Evolutionary conservation across 108 stramenopile genomes (phyloP).

Genomic region (Asterionellopsis glacialis): DNA sequence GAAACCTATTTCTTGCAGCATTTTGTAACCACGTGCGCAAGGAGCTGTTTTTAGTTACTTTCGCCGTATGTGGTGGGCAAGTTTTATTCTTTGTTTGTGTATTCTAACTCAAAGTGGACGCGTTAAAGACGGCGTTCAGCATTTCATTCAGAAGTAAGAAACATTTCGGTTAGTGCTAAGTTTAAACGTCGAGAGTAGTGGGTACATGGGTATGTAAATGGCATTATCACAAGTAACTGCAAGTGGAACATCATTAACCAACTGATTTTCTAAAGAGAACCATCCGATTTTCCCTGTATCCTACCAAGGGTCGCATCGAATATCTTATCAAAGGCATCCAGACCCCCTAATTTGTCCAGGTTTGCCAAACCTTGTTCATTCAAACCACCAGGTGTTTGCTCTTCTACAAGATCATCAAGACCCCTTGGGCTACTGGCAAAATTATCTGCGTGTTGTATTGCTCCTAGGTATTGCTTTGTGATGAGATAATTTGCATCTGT

Average conservation of each 20-base stretch:
- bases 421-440: slow-evolving; percentile 31
- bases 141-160: no score
- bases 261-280: slow-evolving; percentile 12
- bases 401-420: slow-evolving; percentile 71
- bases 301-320: slow-evolving; percentile 63
- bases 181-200: no score
- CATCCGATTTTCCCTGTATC: slow-evolving; percentile 58
- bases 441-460: slow-evolving; percentile 55
- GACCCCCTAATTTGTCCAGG: slow-evolving; percentile 44
- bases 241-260: not conserved
- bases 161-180: no score
- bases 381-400: slow-evolving; percentile 83
- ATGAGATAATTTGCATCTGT: slow-evolving; percentile 44
- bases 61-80: no score
- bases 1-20: no score
- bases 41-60: no score
- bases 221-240: no score
- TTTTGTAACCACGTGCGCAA: no score
- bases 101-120: no score
- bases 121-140: no score
- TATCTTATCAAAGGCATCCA: slow-evolving; percentile 43
- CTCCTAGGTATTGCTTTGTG: slow-evolving; percentile 48
- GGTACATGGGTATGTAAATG: no score
- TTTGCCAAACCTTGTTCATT: slow-evolving; percentile 77
- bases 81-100: no score